Evolutionary conservation across 495 filamentous ascomycete species (phyloP).

Genomic region (Podospora bellae-mahoneyi): DNA sequence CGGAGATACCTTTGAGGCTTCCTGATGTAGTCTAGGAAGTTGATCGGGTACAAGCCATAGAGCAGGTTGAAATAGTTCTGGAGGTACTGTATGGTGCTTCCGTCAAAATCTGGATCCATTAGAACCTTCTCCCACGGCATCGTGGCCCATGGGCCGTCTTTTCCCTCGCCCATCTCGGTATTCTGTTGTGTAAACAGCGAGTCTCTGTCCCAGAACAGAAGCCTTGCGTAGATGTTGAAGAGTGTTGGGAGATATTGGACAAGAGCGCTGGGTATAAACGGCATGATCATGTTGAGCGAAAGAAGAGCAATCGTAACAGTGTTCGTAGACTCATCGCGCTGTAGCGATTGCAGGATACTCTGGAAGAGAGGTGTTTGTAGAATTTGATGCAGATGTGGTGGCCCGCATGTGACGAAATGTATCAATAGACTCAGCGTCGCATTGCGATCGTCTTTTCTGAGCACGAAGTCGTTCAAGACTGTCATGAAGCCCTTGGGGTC

Average conservation of each 20-base stretch:
- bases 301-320: slow-evolving; percentile 65
- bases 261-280: slow-evolving; percentile 66
- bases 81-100: slow-evolving; percentile 64
- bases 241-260: slow-evolving; percentile 59
- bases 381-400: slow-evolving; percentile 68
- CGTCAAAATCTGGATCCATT: slow-evolving; percentile 54
- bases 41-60: slow-evolving; percentile 76
- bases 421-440: slow-evolving; percentile 57
- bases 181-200: slow-evolving; percentile 34
- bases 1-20: slow-evolving; percentile 70
- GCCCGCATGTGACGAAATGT: slow-evolving; percentile 62
- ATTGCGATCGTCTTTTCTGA: slow-evolving; percentile 55
- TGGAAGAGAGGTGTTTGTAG: slow-evolving; percentile 62
- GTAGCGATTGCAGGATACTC: slow-evolving; percentile 64
- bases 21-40: slow-evolving; percentile 71
- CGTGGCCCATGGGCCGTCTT: slow-evolving; percentile 25
- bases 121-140: slow-evolving; percentile 57
- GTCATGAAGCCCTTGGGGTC: slow-evolving; percentile 65
- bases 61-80: slow-evolving; percentile 73
- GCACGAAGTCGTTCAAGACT: slow-evolving; percentile 57
- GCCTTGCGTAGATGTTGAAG: slow-evolving; percentile 70
- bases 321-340: slow-evolving; percentile 66
- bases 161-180: slow-evolving; percentile 31
- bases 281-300: slow-evolving; percentile 69
- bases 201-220: slow-evolving; percentile 69